Evolutionary conservation across 2,329 filamentous ascomycete species (phyloP), one percentile per base, ranked within the genome.

Genomic region (Arthrobotrys sphaeroides): DNA sequence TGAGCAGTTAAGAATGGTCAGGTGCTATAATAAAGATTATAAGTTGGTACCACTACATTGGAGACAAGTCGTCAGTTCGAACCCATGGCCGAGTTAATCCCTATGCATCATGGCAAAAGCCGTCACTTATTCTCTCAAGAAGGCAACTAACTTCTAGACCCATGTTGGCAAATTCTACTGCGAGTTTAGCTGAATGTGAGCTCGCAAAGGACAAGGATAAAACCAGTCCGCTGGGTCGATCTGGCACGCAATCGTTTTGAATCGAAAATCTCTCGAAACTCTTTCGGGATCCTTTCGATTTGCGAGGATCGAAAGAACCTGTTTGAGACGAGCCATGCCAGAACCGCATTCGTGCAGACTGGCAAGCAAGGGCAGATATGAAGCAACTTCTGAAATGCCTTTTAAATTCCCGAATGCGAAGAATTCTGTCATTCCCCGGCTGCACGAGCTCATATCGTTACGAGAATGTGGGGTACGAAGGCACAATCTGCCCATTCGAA

Each of bases 381-480:
- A 51, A 31, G 45, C 45, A 47, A 22, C 20, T 2, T 18, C 18
- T n/a, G 49, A 28, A 55, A 55, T 55, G 49, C 49, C n/a, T 55
- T 38, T 31, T 9, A 22, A 9, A 55, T 55, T 55, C 49, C 31
- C 18, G 31, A 53, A 53, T 22, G 4, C 22, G 3, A 22, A 22
- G 31, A 55, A 55, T 31, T 16, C 13, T 33, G 26, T 6, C 51
- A 55, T 55, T 55, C 51, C 28, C 51, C 28, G 51, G 51, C 31
- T 55, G 51, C 18, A 38, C 28, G 43, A 64, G 22, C 28, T 49
- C 43, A 38, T 36, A 24, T 59, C 49, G 49, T 59, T 5, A 42
- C 49, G 47, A 49, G 33, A 59, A 40, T 59, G 64, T 59, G 64
- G 64, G 64, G 64, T 68, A 59, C n/a, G 20, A 33, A 49, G n/a